Conservation (phyloP, 805 yeast species). For the Cyberlindnera samutprakarnensis region DNA sequence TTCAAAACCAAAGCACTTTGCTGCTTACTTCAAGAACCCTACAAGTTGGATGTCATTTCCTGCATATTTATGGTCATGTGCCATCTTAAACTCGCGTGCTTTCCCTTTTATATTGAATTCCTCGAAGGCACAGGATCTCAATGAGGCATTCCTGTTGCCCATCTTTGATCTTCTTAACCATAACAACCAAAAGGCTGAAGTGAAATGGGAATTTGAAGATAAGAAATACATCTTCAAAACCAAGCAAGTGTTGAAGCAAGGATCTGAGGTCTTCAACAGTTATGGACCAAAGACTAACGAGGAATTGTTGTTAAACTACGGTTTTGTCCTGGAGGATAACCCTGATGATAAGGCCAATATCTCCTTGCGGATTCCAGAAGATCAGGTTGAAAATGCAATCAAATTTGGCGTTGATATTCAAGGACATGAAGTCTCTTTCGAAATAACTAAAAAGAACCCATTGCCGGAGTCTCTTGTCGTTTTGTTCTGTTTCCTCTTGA, state of each 20-base stretch:
- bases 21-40: constrained; percentile 20
- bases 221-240: constrained; percentile 34
- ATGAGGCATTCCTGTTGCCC: constrained; percentile 67
- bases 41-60: constrained; percentile 56
- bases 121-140: constrained; percentile 28
- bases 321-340: constrained; percentile 58
- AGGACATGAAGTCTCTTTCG: constrained; percentile 33
- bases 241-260: constrained; percentile 23
- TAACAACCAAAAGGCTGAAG: constrained; percentile 42
- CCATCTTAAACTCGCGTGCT: constrained; percentile 68
- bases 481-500: constrained; percentile 50
- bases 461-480: constrained; percentile 39
- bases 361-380: constrained; percentile 42
- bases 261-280: constrained; percentile 61
- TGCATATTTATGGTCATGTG: constrained; percentile 68
- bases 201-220: constrained; percentile 46
- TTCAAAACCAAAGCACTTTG: constrained; percentile 19
- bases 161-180: constrained; percentile 77
- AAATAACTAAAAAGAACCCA: constrained; percentile 25
- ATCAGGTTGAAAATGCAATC: constrained; percentile 24
- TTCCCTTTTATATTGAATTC: constrained; percentile 62
- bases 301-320: constrained; percentile 74
- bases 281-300: constrained; percentile 88
- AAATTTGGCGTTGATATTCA: constrained; percentile 33
- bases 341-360: constrained; percentile 52